A percentile compares a stretch with the other conserved stretches of the same genome.
Evolutionary conservation across 2,329 filamentous ascomycete genomes (phyloP).

Genomic region (Aspergillus fructus): DNA sequence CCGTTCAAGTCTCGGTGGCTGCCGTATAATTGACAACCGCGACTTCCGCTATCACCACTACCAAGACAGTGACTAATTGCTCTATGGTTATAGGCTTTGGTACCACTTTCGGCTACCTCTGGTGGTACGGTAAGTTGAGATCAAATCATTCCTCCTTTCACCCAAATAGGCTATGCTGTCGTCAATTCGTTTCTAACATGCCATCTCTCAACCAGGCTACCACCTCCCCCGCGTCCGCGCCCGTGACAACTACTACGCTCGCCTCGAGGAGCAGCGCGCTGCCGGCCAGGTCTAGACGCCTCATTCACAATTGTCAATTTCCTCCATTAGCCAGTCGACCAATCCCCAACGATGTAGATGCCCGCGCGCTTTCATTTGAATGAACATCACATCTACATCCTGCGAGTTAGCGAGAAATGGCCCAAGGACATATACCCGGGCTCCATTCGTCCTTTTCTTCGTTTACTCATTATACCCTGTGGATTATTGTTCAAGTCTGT

Average conservation of each 20-base stretch:
- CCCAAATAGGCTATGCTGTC: background rate
- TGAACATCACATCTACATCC: background rate
- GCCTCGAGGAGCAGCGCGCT: slow-evolving; percentile 62
- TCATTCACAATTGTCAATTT: slow-evolving; percentile 14
- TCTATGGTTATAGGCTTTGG: slow-evolving; percentile 54
- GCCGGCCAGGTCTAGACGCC: slow-evolving; percentile 30
- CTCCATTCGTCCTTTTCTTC: background rate
- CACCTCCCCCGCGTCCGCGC: slow-evolving; percentile 64
- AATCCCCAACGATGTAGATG: background rate
- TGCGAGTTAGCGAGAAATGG: background rate
- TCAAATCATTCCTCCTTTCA: background rate
- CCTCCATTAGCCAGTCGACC: slow-evolving; percentile 2
- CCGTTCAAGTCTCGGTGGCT: too few species aligned
- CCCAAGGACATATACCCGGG: slow-evolving; percentile 1
- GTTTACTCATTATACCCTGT: background rate
- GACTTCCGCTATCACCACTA: background rate
- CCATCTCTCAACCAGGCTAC: slow-evolving; percentile 49
- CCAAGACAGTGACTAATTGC: slow-evolving; percentile 14
- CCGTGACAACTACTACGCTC: slow-evolving; percentile 63
- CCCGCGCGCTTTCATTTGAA: background rate
- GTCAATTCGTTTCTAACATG: background rate
- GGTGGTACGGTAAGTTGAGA: slow-evolving; percentile 62
- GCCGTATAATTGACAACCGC: background rate
- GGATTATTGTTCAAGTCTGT: background rate
- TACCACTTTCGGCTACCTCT: slow-evolving; percentile 62